A percentile compares a stretch with the other conserved stretches of the same genome.
These are phyloP conservation scores for Calonectria ilicicola DNA, from an alignment of 2,329 filamentous ascomycete genomes.

Conservation along the genomic window DNA sequence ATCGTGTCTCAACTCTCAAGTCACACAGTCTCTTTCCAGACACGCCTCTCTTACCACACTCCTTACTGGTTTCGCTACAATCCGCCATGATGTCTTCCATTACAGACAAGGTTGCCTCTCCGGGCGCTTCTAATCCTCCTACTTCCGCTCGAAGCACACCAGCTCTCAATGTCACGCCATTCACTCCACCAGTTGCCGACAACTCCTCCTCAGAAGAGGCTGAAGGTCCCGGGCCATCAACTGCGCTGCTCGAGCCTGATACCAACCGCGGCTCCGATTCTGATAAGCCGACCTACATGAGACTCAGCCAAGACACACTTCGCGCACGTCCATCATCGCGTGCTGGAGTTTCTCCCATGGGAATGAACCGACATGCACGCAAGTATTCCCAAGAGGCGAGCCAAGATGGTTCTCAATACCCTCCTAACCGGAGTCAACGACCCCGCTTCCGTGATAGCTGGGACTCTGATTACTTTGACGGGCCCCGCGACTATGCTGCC, in stretches of 20 bases:
- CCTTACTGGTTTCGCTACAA: not conserved
- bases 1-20: not conserved
- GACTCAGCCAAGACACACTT: slow-evolving; percentile 33
- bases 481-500: slow-evolving; percentile 32
- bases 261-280: slow-evolving; percentile 28
- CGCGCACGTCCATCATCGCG: slow-evolving; percentile 35
- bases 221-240: slow-evolving; percentile 25
- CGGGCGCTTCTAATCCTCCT: slow-evolving; percentile 22
- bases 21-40: not conserved
- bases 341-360: slow-evolving; percentile 24
- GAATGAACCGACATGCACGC: slow-evolving; percentile 24
- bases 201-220: slow-evolving; percentile 24
- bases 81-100: not conserved
- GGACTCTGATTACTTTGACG: slow-evolving; percentile 35
- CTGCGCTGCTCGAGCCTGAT: slow-evolving; percentile 18
- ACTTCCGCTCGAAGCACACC: slow-evolving; percentile 42
- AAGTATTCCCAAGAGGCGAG: slow-evolving; percentile 34
- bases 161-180: slow-evolving; percentile 30
- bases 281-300: slow-evolving; percentile 35
- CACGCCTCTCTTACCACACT: not conserved
- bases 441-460: slow-evolving; percentile 40
- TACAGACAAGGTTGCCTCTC: slow-evolving; percentile 32
- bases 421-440: slow-evolving; percentile 30
- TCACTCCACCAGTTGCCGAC: slow-evolving; percentile 28
- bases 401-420: slow-evolving; percentile 32